Conservation (phyloP, 495 filamentous ascomycete species). For the Hypoxylon rickii region DNA sequence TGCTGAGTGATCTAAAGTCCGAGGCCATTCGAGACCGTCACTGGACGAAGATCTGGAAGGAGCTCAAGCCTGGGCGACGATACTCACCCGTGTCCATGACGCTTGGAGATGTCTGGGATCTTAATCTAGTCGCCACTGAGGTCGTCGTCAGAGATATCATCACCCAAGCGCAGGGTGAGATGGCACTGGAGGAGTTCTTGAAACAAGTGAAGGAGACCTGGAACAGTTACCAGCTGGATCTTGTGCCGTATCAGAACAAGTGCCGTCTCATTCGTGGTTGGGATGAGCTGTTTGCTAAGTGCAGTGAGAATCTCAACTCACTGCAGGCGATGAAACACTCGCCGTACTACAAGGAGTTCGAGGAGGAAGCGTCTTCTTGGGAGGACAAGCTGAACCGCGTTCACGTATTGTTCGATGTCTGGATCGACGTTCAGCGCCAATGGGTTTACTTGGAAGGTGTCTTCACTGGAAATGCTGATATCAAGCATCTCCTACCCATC, state of each 20-base stretch:
- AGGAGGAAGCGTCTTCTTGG: constrained; percentile 94
- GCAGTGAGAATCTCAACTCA: constrained; percentile 96
- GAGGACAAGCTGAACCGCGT: constrained; percentile 98
- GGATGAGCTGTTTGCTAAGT: constrained; percentile 98
- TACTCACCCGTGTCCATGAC: constrained; percentile 93
- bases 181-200: constrained; percentile 97
- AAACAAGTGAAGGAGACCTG: constrained; percentile 96
- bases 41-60: constrained; percentile 97
- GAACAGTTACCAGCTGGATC: constrained; percentile 90
- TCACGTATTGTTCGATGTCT: constrained; percentile 96
- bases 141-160: constrained; percentile 88
- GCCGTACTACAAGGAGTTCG: constrained; percentile 98
- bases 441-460: constrained; percentile 99
- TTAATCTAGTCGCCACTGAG: constrained; percentile 86
- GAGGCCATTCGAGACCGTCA: constrained; percentile 95
- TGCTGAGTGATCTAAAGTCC: constrained; percentile 91
- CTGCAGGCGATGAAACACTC: constrained; percentile 98
- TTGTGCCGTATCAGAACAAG: constrained; percentile 97
- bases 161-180: constrained; percentile 93
- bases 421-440: constrained; percentile 99
- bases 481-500: constrained; percentile 95
- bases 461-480: constrained; percentile 97
- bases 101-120: constrained; percentile 96
- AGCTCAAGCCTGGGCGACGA: constrained; percentile 83
- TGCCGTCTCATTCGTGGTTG: constrained; percentile 96